Base-by-base conservation (phyloP, 139 green algal species). In the Chara braunii region DNA sequence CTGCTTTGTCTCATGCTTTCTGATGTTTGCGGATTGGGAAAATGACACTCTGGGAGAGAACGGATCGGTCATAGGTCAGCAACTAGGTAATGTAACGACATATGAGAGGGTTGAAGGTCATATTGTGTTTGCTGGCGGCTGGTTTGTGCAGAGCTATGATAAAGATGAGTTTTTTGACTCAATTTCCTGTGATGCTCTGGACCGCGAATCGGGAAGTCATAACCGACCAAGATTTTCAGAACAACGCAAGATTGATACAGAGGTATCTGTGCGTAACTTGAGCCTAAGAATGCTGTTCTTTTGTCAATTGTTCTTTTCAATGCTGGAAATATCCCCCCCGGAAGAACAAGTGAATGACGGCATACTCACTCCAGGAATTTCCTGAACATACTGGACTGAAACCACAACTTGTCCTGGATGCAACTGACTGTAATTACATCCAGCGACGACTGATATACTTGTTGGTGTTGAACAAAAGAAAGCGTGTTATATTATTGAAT, bases 101-200 rank as follows among this genome's bases (percentile, higher is more conserved):
- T 48, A 18, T 18, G 18, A 18, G 40, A 48, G 18, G 40, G 18
- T 18, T 48, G 40, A 48, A 18, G 40, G 40, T 26, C 18, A 48
- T 26, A 48, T 18, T 48, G 18, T 48, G 18, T 48, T 18, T 26
- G 18, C 18, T 18, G 18, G 40, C 40, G 18, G 40, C 18, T 48
- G 40, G 18, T 18, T 18, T 26, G 18, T 26, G 18, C 18, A 65
- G 43, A 1, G 7, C 51, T 78, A 78, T 32, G 43, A 37, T 22
- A 74, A 78, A 31, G 69, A 78, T 36, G 69, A 78, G 51, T 78
- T 78, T 52, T 73, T 78, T 43, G 69, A 78, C 35, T 32, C 12
- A 7, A 63, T 78, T 37, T 68, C 45, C 12, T 74, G 61, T 37
- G 68, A 77, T 14, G 14, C 60, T 2, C 2, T 72, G 2, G 67